Evolutionary conservation across 371 early-diverging fungal genomes (phyloP).

Genomic region (Coemansia sp.): DNA sequence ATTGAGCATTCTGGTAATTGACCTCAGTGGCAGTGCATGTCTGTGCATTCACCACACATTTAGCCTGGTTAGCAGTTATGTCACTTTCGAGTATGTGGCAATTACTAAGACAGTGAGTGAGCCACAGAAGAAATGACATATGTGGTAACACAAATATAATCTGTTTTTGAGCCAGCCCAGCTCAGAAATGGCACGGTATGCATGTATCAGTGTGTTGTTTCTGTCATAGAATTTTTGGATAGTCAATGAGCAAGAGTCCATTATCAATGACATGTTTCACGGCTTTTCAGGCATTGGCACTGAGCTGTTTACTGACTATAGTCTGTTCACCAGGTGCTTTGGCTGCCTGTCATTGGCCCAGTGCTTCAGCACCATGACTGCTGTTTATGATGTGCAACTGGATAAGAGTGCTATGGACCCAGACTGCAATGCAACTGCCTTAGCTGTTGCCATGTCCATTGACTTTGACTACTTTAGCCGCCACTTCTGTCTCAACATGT

Average conservation of each 20-base stretch:
- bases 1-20: constrained; percentile 75
- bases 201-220: constrained; percentile 73
- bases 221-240: constrained; percentile 81
- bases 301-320: constrained; percentile 89
- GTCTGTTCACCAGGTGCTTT: constrained; percentile 79
- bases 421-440: constrained; percentile 81
- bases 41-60: constrained; percentile 59
- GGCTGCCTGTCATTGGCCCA: constrained; percentile 53
- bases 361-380: constrained; percentile 34
- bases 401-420: constrained; percentile 51
- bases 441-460: constrained; percentile 83
- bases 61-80: constrained; percentile 75
- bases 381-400: neutral
- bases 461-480: constrained; percentile 91
- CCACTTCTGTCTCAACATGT: constrained; percentile 56
- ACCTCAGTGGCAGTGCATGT: constrained; percentile 66
- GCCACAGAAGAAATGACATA: constrained; percentile 89
- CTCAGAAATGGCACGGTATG: constrained; percentile 63
- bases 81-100: constrained; percentile 63
- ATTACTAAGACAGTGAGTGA: constrained; percentile 66
- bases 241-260: constrained; percentile 60
- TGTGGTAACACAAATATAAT: constrained; percentile 80
- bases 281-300: constrained; percentile 86
- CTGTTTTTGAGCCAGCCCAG: constrained; percentile 60
- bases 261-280: constrained; percentile 68